Percentiles rank a stretch among this genome's conserved stretches.
Conservation (phyloP, 345 rosid species). For the Acer saccharum region DNA sequence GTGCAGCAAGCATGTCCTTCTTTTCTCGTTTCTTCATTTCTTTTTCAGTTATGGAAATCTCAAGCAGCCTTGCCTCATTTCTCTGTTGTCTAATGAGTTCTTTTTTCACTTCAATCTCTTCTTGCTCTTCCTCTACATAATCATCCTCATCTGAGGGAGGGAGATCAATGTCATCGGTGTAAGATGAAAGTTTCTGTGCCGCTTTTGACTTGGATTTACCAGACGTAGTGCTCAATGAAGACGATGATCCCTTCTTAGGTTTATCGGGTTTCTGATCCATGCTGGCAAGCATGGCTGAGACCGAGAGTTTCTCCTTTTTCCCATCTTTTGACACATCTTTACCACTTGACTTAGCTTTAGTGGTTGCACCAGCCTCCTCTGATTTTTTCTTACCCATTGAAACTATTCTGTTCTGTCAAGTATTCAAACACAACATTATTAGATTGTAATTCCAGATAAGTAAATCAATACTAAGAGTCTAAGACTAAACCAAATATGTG, state of each 20-base stretch:
- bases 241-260: conserved; percentile 67
- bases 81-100: conserved; percentile 46
- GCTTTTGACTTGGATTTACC: conserved; percentile 54
- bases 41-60: conserved; percentile 61
- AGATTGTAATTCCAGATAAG: conserved; percentile 1
- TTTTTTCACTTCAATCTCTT: conserved; percentile 33
- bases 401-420: conserved; percentile 30
- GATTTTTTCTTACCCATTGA: conserved; percentile 79
- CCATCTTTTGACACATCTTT: conserved; percentile 61
- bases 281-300: conserved; percentile 78
- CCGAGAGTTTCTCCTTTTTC: conserved; percentile 65
- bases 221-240: conserved; percentile 24
- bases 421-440: background rate
- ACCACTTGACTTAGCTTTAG: conserved; percentile 51
- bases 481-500: background rate
- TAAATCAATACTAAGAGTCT: background rate
- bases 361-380: conserved; percentile 49
- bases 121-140: conserved; percentile 45
- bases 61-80: conserved; percentile 54
- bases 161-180: conserved; percentile 82
- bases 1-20: conserved; percentile 63
- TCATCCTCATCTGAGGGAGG: conserved; percentile 86
- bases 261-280: conserved; percentile 85
- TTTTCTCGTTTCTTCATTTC: conserved; percentile 81
- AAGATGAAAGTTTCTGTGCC: conserved; percentile 52